Evolutionary conservation across 2,329 filamentous ascomycete species (phyloP).

Genomic region (Cercospora beticola): DNA sequence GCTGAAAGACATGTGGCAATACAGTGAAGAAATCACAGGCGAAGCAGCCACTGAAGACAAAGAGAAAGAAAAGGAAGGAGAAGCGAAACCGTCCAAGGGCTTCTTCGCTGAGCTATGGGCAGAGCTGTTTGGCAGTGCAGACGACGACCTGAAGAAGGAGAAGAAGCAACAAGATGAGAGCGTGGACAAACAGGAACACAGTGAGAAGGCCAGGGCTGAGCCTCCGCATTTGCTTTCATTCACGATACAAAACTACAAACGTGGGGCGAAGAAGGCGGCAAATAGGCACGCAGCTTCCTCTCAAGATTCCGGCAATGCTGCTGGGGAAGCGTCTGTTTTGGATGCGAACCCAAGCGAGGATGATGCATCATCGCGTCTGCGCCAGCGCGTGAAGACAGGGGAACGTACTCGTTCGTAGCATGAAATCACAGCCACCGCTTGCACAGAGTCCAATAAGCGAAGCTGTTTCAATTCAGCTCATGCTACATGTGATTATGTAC

Average conservation of each 20-base stretch:
- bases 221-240: constrained; percentile 15
- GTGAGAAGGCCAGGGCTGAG: constrained; percentile 1
- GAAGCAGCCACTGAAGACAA: constrained; percentile 37
- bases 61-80: constrained; percentile 13
- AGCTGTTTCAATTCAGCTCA: not conserved
- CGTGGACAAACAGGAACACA: not conserved
- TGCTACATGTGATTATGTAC: not conserved
- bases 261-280: not conserved
- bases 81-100: constrained; percentile 17
- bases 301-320: not conserved
- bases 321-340: not conserved
- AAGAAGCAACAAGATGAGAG: not conserved
- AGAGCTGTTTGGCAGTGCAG: constrained; percentile 16
- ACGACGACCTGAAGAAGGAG: not conserved
- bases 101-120: constrained; percentile 15
- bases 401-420: not conserved
- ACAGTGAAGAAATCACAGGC: constrained; percentile 64
- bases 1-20: constrained; percentile 72
- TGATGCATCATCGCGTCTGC: not conserved
- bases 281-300: not conserved
- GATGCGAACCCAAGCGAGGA: not conserved
- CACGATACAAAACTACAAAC: constrained; percentile 10
- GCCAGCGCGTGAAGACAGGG: not conserved
- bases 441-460: not conserved
- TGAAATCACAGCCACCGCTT: not conserved